These are phyloP conservation scores for Picea sitchensis DNA, from an alignment of 75 land plant genomes.

Conservation along the genomic window DNA sequence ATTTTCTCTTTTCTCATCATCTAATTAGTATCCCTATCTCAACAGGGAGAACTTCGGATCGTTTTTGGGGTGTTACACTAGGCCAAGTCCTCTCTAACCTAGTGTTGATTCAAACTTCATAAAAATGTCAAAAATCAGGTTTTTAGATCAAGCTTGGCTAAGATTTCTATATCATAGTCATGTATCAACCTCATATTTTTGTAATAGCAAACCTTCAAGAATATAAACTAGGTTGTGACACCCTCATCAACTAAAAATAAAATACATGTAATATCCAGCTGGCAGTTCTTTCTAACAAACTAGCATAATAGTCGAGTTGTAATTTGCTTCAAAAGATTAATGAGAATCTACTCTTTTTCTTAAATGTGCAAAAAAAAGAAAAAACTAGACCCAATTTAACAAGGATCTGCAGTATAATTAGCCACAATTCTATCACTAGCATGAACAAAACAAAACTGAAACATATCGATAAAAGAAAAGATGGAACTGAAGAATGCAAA, in stretches of 20 bases:
- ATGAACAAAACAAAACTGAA: too few relatives aligned
- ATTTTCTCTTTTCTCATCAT: conserved; percentile 1
- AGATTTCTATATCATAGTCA: neutral
- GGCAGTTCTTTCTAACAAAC: neutral
- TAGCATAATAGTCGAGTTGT: neutral
- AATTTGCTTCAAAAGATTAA: neutral
- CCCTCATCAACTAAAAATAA: neutral
- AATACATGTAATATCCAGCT: neutral
- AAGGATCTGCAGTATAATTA: too few relatives aligned
- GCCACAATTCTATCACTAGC: too few relatives aligned
- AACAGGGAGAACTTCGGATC: too few relatives aligned
- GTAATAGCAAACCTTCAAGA: neutral
- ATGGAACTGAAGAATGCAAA: too few relatives aligned
- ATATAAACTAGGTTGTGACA: neutral
- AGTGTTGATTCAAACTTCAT: neutral
- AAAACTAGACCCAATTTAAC: neutral
- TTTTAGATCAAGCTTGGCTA: neutral
- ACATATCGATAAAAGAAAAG: too few relatives aligned
- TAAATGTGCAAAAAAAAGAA: neutral
- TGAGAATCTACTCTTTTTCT: neutral
- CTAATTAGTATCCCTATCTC: too few relatives aligned
- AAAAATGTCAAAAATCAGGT: neutral
- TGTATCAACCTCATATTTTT: neutral
- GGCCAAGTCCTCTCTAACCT: neutral
- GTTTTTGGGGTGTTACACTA: neutral